Conservation (phyloP, 2,329 filamentous ascomycete species). For the Onygenales sp. region DNA sequence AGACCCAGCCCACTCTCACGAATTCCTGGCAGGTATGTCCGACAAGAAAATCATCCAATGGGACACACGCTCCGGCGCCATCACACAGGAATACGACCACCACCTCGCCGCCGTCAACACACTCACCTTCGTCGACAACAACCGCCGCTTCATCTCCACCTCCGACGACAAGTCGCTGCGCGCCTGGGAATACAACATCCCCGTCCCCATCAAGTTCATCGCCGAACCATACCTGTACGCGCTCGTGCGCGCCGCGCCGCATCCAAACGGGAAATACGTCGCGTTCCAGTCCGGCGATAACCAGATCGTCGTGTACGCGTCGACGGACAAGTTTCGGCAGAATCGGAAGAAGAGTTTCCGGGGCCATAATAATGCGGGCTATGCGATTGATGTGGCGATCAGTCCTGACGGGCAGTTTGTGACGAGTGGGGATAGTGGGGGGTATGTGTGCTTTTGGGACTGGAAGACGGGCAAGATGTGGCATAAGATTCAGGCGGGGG, state of each 20-base stretch:
- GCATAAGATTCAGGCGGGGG: constrained; percentile 74
- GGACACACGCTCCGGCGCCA: constrained; percentile 70
- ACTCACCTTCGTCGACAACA: constrained; percentile 89
- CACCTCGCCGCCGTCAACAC: constrained; percentile 97
- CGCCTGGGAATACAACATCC: constrained; percentile 97
- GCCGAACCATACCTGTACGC: constrained; percentile 97
- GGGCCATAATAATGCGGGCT: constrained; percentile 91
- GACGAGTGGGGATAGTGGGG: constrained; percentile 74
- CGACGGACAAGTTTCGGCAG: constrained; percentile 90
- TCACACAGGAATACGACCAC: constrained; percentile 96
- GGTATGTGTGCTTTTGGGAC: constrained; percentile 94
- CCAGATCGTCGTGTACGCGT: constrained; percentile 90
- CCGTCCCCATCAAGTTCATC: constrained; percentile 96
- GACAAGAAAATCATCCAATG: constrained; percentile 99
- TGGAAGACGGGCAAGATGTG: constrained; percentile 99
- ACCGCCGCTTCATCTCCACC: constrained; percentile 92
- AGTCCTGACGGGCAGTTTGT: constrained; percentile 89
- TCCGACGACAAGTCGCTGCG: constrained; percentile 93
- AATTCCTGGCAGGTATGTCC: constrained; percentile 93
- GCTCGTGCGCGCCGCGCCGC: constrained; percentile 73
- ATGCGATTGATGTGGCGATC: constrained; percentile 80
- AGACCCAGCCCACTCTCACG: constrained; percentile 62
- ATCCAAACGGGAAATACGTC: constrained; percentile 88
- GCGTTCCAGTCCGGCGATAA: constrained; percentile 92
- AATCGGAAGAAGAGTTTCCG: constrained; percentile 96